phyloP scores from a whole-genome alignment of 352 stramenopile genomes.

The Peronospora destructor region DNA sequence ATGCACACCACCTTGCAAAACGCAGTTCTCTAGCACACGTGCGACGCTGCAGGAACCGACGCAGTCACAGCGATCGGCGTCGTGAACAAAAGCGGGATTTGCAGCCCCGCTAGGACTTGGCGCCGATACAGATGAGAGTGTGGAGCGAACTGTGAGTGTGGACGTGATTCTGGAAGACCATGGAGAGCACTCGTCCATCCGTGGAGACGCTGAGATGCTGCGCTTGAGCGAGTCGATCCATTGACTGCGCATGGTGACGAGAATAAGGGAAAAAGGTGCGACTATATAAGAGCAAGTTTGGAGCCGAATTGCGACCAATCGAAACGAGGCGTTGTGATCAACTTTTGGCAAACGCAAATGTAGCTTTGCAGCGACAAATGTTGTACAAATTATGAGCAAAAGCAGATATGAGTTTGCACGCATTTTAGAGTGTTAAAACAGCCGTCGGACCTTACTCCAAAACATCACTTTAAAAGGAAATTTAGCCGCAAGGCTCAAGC shows the following conservation, averaged over 20 bases:
- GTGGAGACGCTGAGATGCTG: slow-evolving; percentile 38
- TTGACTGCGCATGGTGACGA: slow-evolving; percentile 45
- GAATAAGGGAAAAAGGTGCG: slow-evolving; percentile 9
- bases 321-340: neutral
- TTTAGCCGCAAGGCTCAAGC: too few species aligned
- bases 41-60: slow-evolving; percentile 52
- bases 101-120: slow-evolving; percentile 21
- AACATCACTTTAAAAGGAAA: too few species aligned
- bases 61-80: slow-evolving; percentile 47
- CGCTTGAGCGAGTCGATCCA: slow-evolving; percentile 73
- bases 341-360: neutral
- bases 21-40: slow-evolving; percentile 61
- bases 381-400: too few species aligned
- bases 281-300: slow-evolving; percentile 4
- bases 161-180: slow-evolving; percentile 6
- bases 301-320: slow-evolving; percentile 14
- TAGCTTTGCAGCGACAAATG: too few species aligned
- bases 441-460: too few species aligned
- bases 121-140: slow-evolving; percentile 17
- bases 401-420: too few species aligned
- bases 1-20: slow-evolving; percentile 74
- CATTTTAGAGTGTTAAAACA: too few species aligned
- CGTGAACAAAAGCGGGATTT: slow-evolving; percentile 49
- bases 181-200: slow-evolving; percentile 15
- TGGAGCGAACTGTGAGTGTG: slow-evolving; percentile 23